Conservation (phyloP, 768 basidiomycete genomes). For the Coprinopsis cinerea region DNA sequence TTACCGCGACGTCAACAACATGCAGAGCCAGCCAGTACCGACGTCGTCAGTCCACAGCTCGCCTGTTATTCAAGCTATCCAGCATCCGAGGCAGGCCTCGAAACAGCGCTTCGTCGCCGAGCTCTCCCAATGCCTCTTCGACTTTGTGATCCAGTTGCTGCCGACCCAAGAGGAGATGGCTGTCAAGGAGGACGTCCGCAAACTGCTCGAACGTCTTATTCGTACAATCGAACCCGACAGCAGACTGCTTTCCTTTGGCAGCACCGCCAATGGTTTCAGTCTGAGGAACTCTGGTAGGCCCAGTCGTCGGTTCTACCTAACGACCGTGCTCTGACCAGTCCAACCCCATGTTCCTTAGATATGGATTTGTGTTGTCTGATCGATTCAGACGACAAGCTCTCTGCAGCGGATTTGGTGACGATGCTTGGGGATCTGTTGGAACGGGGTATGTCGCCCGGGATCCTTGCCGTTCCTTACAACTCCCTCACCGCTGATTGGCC, state of each 20-base stretch:
- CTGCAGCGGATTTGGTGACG: slow-evolving; percentile 86
- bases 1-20: slow-evolving; percentile 9
- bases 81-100: slow-evolving; percentile 34
- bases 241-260: slow-evolving; percentile 89
- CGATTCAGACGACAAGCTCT: slow-evolving; percentile 73
- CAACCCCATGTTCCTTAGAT: slow-evolving; percentile 42
- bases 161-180: slow-evolving; percentile 87
- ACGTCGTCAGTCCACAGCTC: slow-evolving; percentile 17
- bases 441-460: slow-evolving; percentile 55
- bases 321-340: background rate
- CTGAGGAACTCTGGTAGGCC: slow-evolving; percentile 84
- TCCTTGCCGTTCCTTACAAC: slow-evolving; percentile 4
- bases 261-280: slow-evolving; percentile 96
- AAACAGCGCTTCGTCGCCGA: slow-evolving; percentile 69
- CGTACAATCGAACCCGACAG: slow-evolving; percentile 91
- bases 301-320: slow-evolving; percentile 1
- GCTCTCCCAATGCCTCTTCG: slow-evolving; percentile 86
- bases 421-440: slow-evolving; percentile 91
- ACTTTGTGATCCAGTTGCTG: slow-evolving; percentile 89
- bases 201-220: slow-evolving; percentile 91
- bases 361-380: slow-evolving; percentile 99
- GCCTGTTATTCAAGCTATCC: slow-evolving; percentile 24
- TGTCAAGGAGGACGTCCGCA: slow-evolving; percentile 94
- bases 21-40: slow-evolving; percentile 7
- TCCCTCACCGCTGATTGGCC: background rate